Evolutionary conservation across 306 rosid species (phyloP).

Genomic region (Abrus precatorius): DNA sequence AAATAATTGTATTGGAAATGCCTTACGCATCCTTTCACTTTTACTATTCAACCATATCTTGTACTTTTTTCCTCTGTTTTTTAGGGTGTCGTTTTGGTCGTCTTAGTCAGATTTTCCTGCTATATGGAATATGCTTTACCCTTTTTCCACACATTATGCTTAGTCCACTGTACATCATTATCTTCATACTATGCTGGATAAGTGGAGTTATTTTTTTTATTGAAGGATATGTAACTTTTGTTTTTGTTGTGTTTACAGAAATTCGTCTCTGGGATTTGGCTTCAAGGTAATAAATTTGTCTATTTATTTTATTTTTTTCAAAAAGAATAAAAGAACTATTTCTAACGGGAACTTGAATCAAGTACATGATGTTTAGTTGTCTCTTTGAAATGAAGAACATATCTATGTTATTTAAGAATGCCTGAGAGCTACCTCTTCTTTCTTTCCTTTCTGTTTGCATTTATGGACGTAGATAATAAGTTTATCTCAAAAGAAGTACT

Average conservation of each 20-base stretch:
- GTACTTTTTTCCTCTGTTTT: neutral
- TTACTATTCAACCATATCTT: neutral
- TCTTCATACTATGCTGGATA: neutral
- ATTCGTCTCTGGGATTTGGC: conserved; percentile 95
- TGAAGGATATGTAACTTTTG: conserved; percentile 3
- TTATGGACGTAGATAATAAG: conserved; percentile 9
- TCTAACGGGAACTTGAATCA: conserved; percentile 7
- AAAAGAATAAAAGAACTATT: neutral
- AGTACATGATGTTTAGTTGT: conserved; percentile 5
- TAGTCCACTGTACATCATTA: neutral
- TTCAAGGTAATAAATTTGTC: conserved; percentile 64
- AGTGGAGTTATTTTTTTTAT: neutral
- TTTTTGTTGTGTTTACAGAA: conserved; percentile 63
- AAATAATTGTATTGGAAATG: neutral
- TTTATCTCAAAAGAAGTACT: conserved; percentile 3
- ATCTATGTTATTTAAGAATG: neutral
- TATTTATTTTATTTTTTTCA: neutral
- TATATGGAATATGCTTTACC: neutral
- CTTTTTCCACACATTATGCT: neutral
- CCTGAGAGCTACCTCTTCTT: conserved; percentile 13
- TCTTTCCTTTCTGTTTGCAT: conserved; percentile 9
- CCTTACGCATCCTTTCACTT: neutral
- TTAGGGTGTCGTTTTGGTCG: neutral
- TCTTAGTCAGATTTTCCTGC: neutral
- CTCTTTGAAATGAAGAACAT: conserved; percentile 12